These are phyloP conservation scores for Pichia sp. DNA, from an alignment of 1,139 yeast species.

Conservation along the genomic window DNA sequence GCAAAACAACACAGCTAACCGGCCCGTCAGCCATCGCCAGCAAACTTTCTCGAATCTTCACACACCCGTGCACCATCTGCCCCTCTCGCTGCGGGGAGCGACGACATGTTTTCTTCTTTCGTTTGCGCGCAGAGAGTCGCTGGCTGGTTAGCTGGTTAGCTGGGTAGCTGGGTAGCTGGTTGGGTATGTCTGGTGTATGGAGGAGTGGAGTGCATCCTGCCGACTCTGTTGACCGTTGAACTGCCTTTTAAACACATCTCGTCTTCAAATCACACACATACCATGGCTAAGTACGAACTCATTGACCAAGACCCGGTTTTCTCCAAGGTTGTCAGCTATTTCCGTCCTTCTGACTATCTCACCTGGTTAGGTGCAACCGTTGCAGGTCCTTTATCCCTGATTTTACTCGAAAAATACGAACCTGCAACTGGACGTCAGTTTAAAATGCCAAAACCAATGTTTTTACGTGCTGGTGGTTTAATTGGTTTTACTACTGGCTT, in stretches of 20 bases:
- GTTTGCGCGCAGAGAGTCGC: no score
- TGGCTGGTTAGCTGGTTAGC: no score
- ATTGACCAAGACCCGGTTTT: constrained; percentile 83
- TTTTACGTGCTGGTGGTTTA: constrained; percentile 53
- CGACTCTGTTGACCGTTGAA: no score
- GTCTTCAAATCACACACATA: constrained; percentile 3
- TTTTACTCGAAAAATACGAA: constrained; percentile 57
- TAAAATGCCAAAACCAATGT: constrained; percentile 50
- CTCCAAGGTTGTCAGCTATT: constrained; percentile 62
- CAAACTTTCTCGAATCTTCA: background rate
- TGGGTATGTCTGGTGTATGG: no score
- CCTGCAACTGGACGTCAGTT: constrained; percentile 57
- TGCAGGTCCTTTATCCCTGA: constrained; percentile 58
- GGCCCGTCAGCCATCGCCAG: background rate
- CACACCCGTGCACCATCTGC: background rate
- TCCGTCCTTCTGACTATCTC: constrained; percentile 62
- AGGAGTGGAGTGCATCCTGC: no score
- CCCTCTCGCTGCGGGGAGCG: background rate
- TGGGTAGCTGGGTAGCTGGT: no score
- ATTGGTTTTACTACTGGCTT: constrained; percentile 72
- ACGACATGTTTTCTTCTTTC: background rate
- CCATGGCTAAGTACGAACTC: constrained; percentile 28
- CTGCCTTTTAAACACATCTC: no score
- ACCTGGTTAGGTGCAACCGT: constrained; percentile 59
- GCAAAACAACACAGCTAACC: background rate